A percentile compares a stretch with the other conserved stretches of the same genome.
Conservation (phyloP, 257 asterid species). For the Echites panduratus region DNA sequence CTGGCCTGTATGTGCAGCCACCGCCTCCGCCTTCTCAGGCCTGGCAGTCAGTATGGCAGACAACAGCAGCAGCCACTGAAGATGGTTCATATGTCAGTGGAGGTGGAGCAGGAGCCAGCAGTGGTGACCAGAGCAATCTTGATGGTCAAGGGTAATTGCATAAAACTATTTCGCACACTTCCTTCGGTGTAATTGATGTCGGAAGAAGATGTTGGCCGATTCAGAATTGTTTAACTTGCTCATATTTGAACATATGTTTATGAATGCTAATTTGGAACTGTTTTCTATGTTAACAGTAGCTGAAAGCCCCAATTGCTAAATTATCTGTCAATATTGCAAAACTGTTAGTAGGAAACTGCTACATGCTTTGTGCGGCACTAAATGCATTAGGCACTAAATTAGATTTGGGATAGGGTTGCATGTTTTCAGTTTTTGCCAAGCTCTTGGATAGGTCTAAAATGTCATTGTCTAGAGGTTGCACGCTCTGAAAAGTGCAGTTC, state of each 20-base stretch:
- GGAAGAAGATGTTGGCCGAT: not conserved
- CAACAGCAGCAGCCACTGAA: slow-evolving; percentile 22
- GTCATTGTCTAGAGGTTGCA: not conserved
- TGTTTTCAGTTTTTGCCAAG: not conserved
- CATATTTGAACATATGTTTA: not conserved
- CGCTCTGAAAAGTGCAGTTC: not conserved
- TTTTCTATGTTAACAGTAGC: not conserved
- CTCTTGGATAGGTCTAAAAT: not conserved
- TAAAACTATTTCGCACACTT: not conserved
- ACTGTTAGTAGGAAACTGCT: not conserved
- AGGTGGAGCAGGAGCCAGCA: slow-evolving; percentile 29
- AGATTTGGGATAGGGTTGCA: not conserved
- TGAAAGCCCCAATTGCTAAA: not conserved
- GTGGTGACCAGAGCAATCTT: slow-evolving; percentile 55
- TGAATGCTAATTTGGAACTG: slow-evolving; percentile 4
- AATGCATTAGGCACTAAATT: not conserved
- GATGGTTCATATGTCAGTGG: slow-evolving; percentile 57
- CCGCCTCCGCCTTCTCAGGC: slow-evolving; percentile 75
- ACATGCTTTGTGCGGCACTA: not conserved
- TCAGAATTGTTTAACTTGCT: not conserved
- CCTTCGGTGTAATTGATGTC: slow-evolving; percentile 1
- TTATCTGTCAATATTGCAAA: not conserved
- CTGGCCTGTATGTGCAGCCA: slow-evolving; percentile 51
- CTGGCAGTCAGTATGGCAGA: slow-evolving; percentile 86
- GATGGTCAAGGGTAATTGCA: slow-evolving; percentile 59